These are phyloP conservation scores for Lentinus brumalis DNA, from an alignment of 768 basidiomycete species.

Conservation along the genomic window DNA sequence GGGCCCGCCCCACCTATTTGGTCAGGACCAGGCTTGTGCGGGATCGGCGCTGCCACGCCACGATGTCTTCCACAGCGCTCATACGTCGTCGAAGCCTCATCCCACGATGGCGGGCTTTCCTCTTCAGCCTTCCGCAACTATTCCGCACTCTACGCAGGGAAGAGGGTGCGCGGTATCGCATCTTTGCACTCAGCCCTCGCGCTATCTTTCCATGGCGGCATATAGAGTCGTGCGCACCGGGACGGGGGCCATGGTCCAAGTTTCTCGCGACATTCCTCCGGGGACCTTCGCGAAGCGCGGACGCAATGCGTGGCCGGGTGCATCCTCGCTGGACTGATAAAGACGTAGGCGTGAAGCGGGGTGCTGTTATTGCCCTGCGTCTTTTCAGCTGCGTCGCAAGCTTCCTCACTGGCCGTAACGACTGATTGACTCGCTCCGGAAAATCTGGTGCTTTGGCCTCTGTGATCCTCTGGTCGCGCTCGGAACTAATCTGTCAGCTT, in stretches of 20 bases:
- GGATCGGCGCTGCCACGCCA: not conserved
- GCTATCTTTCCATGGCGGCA: not conserved
- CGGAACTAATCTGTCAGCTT: too few relatives aligned
- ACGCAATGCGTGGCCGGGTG: constrained; percentile 2
- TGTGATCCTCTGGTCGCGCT: too few relatives aligned
- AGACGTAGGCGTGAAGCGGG: not conserved
- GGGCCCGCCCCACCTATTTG: not conserved
- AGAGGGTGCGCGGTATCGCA: not conserved
- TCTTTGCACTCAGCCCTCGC: not conserved
- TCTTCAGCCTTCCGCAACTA: constrained; percentile 1
- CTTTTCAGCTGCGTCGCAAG: not conserved
- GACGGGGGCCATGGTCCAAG: constrained; percentile 8
- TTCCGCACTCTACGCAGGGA: not conserved
- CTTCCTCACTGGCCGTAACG: constrained; percentile 3
- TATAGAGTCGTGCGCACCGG: constrained; percentile 12
- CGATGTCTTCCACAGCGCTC: not conserved
- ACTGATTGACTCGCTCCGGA: constrained; percentile 8
- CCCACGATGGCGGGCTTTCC: not conserved
- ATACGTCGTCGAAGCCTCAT: not conserved
- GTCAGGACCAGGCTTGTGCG: not conserved
- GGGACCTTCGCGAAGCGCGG: constrained; percentile 17
- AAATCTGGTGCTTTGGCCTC: too few relatives aligned
- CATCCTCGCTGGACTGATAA: not conserved
- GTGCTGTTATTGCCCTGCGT: not conserved
- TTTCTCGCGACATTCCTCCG: constrained; percentile 26